phyloP scores from a whole-genome alignment of 805 yeast genomes.

The Candida silvicultrix region DNA sequence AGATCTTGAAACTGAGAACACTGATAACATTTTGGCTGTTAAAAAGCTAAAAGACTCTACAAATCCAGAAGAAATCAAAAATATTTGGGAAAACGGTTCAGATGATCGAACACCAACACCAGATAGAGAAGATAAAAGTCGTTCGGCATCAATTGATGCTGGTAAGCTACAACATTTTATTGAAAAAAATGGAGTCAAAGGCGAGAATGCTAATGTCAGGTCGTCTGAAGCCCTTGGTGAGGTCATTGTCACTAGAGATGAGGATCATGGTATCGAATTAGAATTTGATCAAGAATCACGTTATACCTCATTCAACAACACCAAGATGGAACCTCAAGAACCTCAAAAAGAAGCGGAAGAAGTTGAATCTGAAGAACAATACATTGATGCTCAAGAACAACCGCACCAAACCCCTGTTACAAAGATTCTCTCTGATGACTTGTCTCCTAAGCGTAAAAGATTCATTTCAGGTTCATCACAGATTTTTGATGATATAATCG shows the following conservation, averaged over 20 bases:
- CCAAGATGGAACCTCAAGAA: not conserved
- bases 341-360: not conserved
- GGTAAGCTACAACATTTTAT: constrained; percentile 13
- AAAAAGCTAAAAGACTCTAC: not conserved
- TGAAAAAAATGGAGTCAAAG: constrained; percentile 4
- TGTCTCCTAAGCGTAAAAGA: not conserved
- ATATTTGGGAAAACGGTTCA: constrained; percentile 17
- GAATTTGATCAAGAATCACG: constrained; percentile 15
- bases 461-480: not conserved
- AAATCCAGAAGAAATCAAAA: constrained; percentile 6
- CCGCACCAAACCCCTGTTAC: not conserved
- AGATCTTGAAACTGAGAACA: not conserved
- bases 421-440: not conserved
- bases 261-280: constrained; percentile 16
- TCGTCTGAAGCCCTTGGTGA: constrained; percentile 12
- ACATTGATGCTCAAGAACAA: not conserved
- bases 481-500: not conserved
- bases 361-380: not conserved
- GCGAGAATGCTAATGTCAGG: constrained; percentile 11
- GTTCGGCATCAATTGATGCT: constrained; percentile 10
- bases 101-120: constrained; percentile 1
- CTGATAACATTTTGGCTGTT: not conserved
- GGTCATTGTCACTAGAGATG: constrained; percentile 13
- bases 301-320: not conserved
- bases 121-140: not conserved